phyloP scores from a whole-genome alignment of 2,329 filamentous ascomycete genomes.

The Verticillium alfalfae region DNA sequence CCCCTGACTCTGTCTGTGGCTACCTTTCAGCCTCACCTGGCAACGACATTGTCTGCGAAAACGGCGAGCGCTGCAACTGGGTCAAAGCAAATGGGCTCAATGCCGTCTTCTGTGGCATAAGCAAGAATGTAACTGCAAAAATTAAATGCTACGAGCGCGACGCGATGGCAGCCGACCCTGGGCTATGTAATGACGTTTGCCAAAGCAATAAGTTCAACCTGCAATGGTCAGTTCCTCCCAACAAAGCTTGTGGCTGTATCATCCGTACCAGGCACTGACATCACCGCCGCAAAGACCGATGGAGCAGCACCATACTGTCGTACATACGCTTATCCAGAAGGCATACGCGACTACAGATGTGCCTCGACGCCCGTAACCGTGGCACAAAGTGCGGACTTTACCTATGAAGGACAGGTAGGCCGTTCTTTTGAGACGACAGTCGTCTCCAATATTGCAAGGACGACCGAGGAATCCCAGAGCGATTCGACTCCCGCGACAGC shows the following conservation, averaged over 20 bases:
- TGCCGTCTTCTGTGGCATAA: not conserved
- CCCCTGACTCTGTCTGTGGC: constrained; percentile 7
- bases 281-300: not conserved
- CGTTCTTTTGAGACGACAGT: not conserved
- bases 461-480: too few species aligned
- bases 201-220: constrained; percentile 6
- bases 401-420: constrained; percentile 3
- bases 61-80: constrained; percentile 5
- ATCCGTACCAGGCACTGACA: too few species aligned
- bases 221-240: not conserved
- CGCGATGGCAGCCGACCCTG: not conserved
- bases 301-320: constrained; percentile 4
- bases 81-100: not conserved
- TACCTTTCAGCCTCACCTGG: constrained; percentile 6
- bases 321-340: constrained; percentile 6
- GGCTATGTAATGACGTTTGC: constrained; percentile 7
- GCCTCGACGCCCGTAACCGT: not conserved
- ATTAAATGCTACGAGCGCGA: not conserved
- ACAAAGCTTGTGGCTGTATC: not conserved
- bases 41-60: constrained; percentile 5
- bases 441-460: too few species aligned
- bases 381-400: not conserved
- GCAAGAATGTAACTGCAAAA: not conserved
- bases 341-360: constrained; percentile 7
- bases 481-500: too few species aligned